Evolutionary conservation across 306 rosid species (phyloP), one percentile per base, ranked within the genome.

Genomic region (Cucumis melo): DNA sequence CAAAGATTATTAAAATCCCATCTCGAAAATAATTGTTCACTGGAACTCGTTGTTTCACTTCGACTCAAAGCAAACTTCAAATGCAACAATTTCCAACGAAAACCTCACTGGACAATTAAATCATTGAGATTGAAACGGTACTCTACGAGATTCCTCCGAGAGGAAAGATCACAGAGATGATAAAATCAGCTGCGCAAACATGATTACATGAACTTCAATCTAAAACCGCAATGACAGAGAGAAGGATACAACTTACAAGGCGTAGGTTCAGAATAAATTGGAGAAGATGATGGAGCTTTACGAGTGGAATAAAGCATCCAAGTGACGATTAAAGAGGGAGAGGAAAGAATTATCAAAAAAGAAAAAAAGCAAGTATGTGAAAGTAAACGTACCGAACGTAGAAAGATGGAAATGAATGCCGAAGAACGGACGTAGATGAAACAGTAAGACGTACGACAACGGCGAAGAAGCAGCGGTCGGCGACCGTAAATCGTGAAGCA

Each of bases 391-490:
- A 42, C 50, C 11, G 55, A 7, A 80, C 53, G 34, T 34, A 23
- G 60, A 60, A 60, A 10, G 73, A 41, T 32, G 67, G 70, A 34
- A 82, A 24, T 72, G 66, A 79, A 64, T 14, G 41, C 57, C 20
- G 38, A 64, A 15, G 76, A 53, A 70, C 11, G 56, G 74, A 42
- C 63, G 10, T 23, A 77, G 78, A 86, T 77, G 77, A 78, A 88
- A 88, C 89, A 87, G 90, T 85, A 57, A 48, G 80, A 81, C 83
- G n/a, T n/a, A n/a, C n/a, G 53, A 54, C 82, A 79, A 27, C 65
- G 54, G 82, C 72, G 77, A 70, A 54, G 50, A 36, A 19, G 54
- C 80, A 50, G 12, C 59, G 81, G 23, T 83, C 85, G 81, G 53
- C 73, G 53, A 29, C 73, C 32, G 53, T 38, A 81, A 86, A 84